Evolutionary conservation across 1,284 basidiomycete species (phyloP), one percentile per base, ranked within the genome.

Genomic region (Serendipita sp.): DNA sequence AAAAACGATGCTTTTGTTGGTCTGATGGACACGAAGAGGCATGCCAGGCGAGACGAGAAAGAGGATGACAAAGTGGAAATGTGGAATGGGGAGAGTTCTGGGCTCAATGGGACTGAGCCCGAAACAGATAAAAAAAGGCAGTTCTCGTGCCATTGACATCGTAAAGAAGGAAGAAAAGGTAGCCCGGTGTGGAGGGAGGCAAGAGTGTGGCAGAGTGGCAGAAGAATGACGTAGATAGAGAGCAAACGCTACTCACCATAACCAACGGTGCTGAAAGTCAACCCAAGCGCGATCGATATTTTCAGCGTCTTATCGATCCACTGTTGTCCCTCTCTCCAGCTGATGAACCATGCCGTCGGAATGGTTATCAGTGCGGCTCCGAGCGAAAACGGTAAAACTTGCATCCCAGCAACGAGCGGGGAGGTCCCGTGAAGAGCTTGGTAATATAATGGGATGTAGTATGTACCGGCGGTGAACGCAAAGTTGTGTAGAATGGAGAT

Each of bases 321-420:
- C 22, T 22, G 10, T 10, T 58, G 74, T 5, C 62, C 74, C 76
- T 66, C 72, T 74, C 71, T 87, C 83, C 78, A 81, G 58, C 77
- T 80, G 67, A 90, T 85, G 67, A 85, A 79, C 85, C 85, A 87
- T 29, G 88, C 87, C 53, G 79, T 83, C 50, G 88, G 87, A 76
- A 91, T 82, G 8, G 88, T 89, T 60, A 87, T 84, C 64, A 90
- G 69, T 29, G 88, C 87, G 30, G 87, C 83, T 60, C 88, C 88
- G 55, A 91, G 79, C 58, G 88, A 87, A 73, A 89, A 90, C 13
- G 88, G 87, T 63, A 91, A 76, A 72, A 88, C 78, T 68, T 81
- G 79, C 34, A 88, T 71, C 8, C 87, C 88, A 66, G 88, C 83
- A 69, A 82, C 71, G 60, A 89, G 70, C 13, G 85, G 86, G 15